Base-by-base conservation (phyloP, 1,284 basidiomycete genomes). In the Xerocomus amazonicus region DNA sequence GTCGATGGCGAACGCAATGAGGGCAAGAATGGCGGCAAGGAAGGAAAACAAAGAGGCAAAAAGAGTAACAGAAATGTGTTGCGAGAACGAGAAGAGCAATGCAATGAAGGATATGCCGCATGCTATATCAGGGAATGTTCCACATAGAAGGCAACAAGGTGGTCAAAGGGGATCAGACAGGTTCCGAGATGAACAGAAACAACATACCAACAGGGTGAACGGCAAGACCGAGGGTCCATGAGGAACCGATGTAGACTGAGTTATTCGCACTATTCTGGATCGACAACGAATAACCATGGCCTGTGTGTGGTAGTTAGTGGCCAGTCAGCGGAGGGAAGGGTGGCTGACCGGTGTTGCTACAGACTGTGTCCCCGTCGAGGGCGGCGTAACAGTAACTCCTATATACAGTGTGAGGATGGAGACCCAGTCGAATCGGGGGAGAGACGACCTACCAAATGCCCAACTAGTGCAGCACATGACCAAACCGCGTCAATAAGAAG, bases 201-300 rank as follows among this genome's bases (percentile, higher is more conserved):
- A 19, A 48, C 59, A 45, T 54, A 87, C 87, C 85, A 49, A 87
- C 79, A 19, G 85, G 85, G 58, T 88, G 85, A 23, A 87, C 73
- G 4, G 80, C 83, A 6, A 90, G 76, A 6, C 86, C 87, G 41
- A 79, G 78, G 10, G 87, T 90, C 83, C 84, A 87, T 5, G 80
- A 77, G 0, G 78, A 59, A 4, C 70, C 73, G 52, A 84, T 76
- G 48, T 62, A 70, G 16, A 78, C 71, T 17, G 58, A 55, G 56
- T 65, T 54, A 26, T 52, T 60, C 3, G 41, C 47, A 14, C 4
- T 39, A 63, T 59, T 26, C 59, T 68, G 41, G 60, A 63, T 36
- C 55, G 65, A 61, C 32, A 81, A 58, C 36, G 68, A 65, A 62
- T 89, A 88, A 14, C 74, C 84, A 56, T 78, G 71, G 13, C 74